Base-by-base conservation (phyloP, 495 filamentous ascomycete species). In the Xylaria sp. region DNA sequence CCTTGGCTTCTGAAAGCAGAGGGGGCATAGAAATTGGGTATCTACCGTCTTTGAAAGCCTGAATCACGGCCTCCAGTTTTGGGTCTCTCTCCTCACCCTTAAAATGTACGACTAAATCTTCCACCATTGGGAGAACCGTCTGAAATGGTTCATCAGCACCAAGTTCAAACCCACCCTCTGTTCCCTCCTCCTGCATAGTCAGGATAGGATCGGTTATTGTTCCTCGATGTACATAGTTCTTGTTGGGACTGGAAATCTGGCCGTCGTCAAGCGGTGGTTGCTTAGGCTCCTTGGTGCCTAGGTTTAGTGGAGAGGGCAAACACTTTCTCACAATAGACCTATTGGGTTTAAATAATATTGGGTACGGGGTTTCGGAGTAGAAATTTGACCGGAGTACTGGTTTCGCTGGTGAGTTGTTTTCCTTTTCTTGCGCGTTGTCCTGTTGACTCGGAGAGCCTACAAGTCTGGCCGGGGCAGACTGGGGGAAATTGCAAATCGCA, bases 71-170 rank as follows among this genome's bases (percentile, higher is more conserved):
- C 21, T 82, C 76, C 5, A 84, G 71, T 3, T 63, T 68, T 11
- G 65, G 62, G 58, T 82, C 69, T 0, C 71, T 72, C 14, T 76
- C 67, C 11, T 77, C 76, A 1, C 71, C 72, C 21, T 77, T 78
- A 43, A 85, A 82, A 48, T 80, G 75, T 68, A 86, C 72, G 3
- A 85, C 79, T 19, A 84, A 67, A 62, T 86, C 78, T 69, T 86
- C 84, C 7, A 74, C n/a, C 70, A 84, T 73, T 5, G 82, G 83
- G 9, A 85, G 63, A 4, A 84, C 73, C 12, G 80, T 68, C 33
- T 81, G 74, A 33, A 79, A 76, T 0, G 77, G 65, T 19, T 57
- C 53, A 35, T 67, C 46, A 14, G 52, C 19, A 29, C 75, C 70
- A 15, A 62, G 9, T 65, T 73, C 62, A 3, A 50, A 44, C 37